Evolutionary conservation across 495 filamentous ascomycete species (phyloP).

Genomic region (Xylaria grammica): DNA sequence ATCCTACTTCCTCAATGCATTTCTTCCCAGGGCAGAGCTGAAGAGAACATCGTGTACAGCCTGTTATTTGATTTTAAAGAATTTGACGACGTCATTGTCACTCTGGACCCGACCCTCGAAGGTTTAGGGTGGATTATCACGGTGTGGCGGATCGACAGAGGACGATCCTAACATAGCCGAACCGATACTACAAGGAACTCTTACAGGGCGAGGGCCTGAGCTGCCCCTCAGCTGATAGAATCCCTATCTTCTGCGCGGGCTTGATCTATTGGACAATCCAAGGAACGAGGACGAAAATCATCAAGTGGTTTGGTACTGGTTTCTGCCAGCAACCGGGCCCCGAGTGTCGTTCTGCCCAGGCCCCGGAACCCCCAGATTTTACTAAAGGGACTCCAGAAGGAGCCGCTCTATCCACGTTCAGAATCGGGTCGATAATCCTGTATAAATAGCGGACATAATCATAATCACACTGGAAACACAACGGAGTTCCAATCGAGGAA

Average conservation of each 20-base stretch:
- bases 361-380: not conserved
- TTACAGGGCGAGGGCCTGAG: not conserved
- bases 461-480: not conserved
- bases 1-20: no score
- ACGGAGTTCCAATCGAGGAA: no score
- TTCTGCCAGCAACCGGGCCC: constrained; percentile 1
- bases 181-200: not conserved
- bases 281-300: not conserved
- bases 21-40: not conserved
- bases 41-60: not conserved
- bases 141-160: not conserved
- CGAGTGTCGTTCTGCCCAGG: not conserved
- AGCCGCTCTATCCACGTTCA: not conserved
- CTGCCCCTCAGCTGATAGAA: not conserved
- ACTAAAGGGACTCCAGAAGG: not conserved
- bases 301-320: not conserved
- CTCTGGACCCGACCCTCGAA: not conserved
- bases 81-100: not conserved
- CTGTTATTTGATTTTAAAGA: not conserved
- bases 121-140: not conserved
- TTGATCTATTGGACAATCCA: not conserved
- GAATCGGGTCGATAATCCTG: not conserved
- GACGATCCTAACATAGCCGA: not conserved
- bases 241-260: not conserved
- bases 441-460: not conserved